These are phyloP conservation scores for Peribolospora baueri DNA, from an alignment of 768 basidiomycete species.

Conservation along the genomic window DNA sequence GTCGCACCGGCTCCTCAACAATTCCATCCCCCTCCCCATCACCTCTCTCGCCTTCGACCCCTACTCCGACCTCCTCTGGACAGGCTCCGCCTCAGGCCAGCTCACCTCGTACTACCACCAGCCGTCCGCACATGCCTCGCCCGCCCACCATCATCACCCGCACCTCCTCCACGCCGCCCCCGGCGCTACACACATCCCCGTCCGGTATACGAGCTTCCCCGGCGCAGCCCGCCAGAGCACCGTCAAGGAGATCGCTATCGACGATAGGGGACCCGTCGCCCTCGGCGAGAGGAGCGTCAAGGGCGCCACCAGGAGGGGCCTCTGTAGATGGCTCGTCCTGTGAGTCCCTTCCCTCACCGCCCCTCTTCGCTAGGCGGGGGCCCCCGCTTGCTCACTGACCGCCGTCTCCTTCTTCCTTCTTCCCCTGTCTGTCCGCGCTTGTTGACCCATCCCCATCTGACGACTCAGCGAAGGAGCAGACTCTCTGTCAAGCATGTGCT, in stretches of 20 bases:
- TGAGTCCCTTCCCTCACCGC: constrained; percentile 5
- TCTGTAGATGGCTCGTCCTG: constrained; percentile 21
- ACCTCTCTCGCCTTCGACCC: constrained; percentile 73
- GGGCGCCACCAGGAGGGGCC: constrained; percentile 20
- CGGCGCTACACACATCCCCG: constrained; percentile 3
- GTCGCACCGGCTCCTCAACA: too few relatives aligned
- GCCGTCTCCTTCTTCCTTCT: neutral
- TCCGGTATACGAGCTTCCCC: constrained; percentile 14
- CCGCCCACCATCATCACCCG: constrained; percentile 19
- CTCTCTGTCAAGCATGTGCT: constrained; percentile 11
- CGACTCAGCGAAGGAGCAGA: constrained; percentile 7
- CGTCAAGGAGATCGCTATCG: constrained; percentile 49
- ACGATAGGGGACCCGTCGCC: constrained; percentile 44
- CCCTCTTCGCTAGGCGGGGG: neutral
- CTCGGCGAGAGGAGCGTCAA: constrained; percentile 22
- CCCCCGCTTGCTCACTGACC: neutral
- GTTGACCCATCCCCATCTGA: neutral
- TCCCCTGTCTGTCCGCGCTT: neutral
- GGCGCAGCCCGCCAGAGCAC: constrained; percentile 14
- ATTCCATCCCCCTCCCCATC: constrained; percentile 21
- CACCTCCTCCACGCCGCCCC: neutral
- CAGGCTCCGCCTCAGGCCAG: constrained; percentile 44
- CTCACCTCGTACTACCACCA: constrained; percentile 23
- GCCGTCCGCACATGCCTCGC: constrained; percentile 17
- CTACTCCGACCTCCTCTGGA: constrained; percentile 69